These are phyloP conservation scores for Talaromyces verruculosus DNA, from an alignment of 2,329 filamentous ascomycete genomes.

Conservation along the genomic window DNA sequence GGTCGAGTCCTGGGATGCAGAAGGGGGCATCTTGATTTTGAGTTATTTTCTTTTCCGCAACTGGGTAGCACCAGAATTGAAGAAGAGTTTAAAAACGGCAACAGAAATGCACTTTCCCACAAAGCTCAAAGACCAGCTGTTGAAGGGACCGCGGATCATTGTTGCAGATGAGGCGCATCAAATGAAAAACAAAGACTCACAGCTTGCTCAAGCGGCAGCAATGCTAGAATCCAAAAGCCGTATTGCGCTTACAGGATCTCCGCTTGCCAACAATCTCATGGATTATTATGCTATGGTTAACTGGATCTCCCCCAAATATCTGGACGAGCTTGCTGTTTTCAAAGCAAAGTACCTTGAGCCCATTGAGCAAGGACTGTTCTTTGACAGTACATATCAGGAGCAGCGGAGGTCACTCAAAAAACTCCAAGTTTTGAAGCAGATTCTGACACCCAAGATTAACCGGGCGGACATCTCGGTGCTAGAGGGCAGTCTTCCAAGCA, in stretches of 20 bases:
- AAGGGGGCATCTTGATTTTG: conserved; percentile 73
- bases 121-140: conserved; percentile 49
- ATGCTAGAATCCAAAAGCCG: conserved; percentile 67
- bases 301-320: conserved; percentile 78
- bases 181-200: conserved; percentile 65
- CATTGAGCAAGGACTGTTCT: conserved; percentile 69
- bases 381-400: conserved; percentile 59
- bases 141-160: conserved; percentile 67
- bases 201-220: conserved; percentile 55
- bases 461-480: conserved; percentile 70
- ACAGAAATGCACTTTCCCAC: conserved; percentile 41
- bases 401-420: conserved; percentile 63
- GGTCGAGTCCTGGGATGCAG: conserved; percentile 60
- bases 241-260: conserved; percentile 84
- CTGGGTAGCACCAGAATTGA: conserved; percentile 46
- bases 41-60: conserved; percentile 69
- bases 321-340: conserved; percentile 70
- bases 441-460: conserved; percentile 75
- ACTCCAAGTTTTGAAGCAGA: conserved; percentile 68
- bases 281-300: conserved; percentile 88
- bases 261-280: conserved; percentile 76
- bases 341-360: conserved; percentile 66
- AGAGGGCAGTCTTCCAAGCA: conserved; percentile 66
- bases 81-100: conserved; percentile 26
- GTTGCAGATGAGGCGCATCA: conserved; percentile 82